Base-by-base conservation (phyloP, 176 grass and related monocot genomes). In the Phoenix dactylifera region DNA sequence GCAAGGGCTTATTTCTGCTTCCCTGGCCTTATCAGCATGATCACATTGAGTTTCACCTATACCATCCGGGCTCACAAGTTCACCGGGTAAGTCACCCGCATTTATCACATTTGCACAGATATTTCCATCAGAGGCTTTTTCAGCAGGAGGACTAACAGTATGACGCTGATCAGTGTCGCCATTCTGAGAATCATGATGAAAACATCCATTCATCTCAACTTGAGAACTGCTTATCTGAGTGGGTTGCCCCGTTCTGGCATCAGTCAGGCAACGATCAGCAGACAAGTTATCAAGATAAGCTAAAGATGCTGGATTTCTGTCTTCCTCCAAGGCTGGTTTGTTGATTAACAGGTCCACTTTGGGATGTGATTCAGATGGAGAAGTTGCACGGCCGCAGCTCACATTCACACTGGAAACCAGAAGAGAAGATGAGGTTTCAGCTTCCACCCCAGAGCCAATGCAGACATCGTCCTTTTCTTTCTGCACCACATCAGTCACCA, bases 141-240 rank as follows among this genome's bases (percentile, higher is more conserved):
- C 71, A 71, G 22, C 63, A 24, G 59, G 65, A 16, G 59, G 56
- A 63, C 49, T 50, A 64, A 58, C 62, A 18, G 49, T 68, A 58
- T 4, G 26, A 62, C 18, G 39, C 7, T 66, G 68, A 26, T 58
- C 60, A 62, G 70, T 58, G 76, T 76, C 68, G 75, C 75, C 60
- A 57, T 61, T 82, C 59, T 55, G 72, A 30, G 82, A 80, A 86
- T 78, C 83, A 75, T 69, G 52, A 74, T 80, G 69, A 49, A 89
- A 62, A 71, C 72, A 50, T 4, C 72, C 72, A 48, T 71, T 68
- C 25, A 64, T 85, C 54, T 77, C 74, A 16, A 51, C 76, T 72
- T 82, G 75, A 76, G 55, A 76, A 51, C 76, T 75, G 66, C 75
- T 66, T 70, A 66, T 57, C 29, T 75, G 69, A 35, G 55, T 69